Evolutionary conservation across 768 basidiomycete species (phyloP).

Genomic region (Lactarius akahatsu): DNA sequence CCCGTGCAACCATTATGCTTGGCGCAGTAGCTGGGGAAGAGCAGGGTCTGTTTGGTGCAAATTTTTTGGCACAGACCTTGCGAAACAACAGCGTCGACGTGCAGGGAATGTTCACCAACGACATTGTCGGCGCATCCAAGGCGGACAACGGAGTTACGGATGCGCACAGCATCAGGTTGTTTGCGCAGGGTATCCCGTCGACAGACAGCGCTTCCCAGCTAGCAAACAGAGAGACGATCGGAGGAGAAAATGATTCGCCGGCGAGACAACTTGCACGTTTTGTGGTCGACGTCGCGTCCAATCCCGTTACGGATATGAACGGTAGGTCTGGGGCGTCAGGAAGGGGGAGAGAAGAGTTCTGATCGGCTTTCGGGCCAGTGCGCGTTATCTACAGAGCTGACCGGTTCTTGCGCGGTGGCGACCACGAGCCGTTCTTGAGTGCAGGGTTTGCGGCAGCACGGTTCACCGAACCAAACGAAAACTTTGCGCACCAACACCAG

Average conservation of each 20-base stretch:
- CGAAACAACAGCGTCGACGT: conserved; percentile 47
- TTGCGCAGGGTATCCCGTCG: conserved; percentile 50
- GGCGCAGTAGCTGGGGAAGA: conserved; percentile 52
- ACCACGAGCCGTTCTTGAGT: conserved; percentile 51
- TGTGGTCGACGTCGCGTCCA: conserved; percentile 50
- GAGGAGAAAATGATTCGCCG: conserved; percentile 56
- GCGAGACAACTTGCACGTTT: conserved; percentile 53
- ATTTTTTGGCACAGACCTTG: conserved; percentile 47
- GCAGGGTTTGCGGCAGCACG: conserved; percentile 53
- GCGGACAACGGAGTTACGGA: conserved; percentile 48
- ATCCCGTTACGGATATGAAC: conserved; percentile 48
- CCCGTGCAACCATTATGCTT: conserved; percentile 53
- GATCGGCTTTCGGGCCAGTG: conserved; percentile 36
- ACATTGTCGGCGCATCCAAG: conserved; percentile 54
- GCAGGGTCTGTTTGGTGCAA: conserved; percentile 50
- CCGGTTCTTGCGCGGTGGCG: conserved; percentile 56
- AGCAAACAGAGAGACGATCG: conserved; percentile 40
- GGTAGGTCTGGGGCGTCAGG: conserved; percentile 37
- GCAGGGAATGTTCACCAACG: conserved; percentile 58
- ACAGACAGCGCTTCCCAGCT: conserved; percentile 43
- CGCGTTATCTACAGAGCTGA: conserved; percentile 52
- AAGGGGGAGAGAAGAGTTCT: neutral
- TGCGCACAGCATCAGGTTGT: conserved; percentile 52
- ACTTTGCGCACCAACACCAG: conserved; percentile 60
- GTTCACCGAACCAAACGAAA: conserved; percentile 57